Base-by-base conservation (phyloP, 768 basidiomycete species). In the Tulasnella sp. region DNA sequence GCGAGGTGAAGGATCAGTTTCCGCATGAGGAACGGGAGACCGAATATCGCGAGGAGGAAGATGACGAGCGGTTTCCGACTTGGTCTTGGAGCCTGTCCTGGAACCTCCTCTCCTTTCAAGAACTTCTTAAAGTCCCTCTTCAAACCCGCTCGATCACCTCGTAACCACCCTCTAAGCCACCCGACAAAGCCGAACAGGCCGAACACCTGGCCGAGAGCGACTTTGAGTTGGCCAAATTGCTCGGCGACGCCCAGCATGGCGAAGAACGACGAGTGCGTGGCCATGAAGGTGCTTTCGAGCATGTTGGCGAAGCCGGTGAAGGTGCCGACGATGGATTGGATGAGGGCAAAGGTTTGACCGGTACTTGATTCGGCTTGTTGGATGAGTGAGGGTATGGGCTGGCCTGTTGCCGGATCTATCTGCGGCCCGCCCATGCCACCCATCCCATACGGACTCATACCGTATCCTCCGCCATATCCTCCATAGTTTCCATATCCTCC, bases 221-320 rank as follows among this genome's bases (percentile, higher is more conserved):
- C 92, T 71, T 95, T 88, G 58, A 98, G 88, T 79, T 94, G 93
- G 2, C 90, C 90, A 80, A 99, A 91, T 81, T 99, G 97, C 81
- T 99, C 97, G 49, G 96, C 87, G 67, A 99, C 97, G 69, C 85
- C 85, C 8, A 86, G 84, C 91, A 97, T 95, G 76, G 95, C 94
- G 82, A 96, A 97, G 84, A 97, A 97, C 11, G 91, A 92, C 0
- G 93, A 94, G 83, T 97, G 95, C 0, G 95, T 97, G 2, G 97
- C 97, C 91, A 98, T 93, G 84, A 97, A 98, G 6, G 97, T 99
- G 40, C 90, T 91, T 83, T 99, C 97, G 81, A 99, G 91, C 90
- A 99, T 96, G 82, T 99, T 97, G 0, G 97, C 91, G 78, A 99
- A 91, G 31, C 96, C 96, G 0, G 90, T 87, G 84, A 99, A 97